Conservation (phyloP, 148 eudicot species). For the Chenopodium berlandieri region DNA sequence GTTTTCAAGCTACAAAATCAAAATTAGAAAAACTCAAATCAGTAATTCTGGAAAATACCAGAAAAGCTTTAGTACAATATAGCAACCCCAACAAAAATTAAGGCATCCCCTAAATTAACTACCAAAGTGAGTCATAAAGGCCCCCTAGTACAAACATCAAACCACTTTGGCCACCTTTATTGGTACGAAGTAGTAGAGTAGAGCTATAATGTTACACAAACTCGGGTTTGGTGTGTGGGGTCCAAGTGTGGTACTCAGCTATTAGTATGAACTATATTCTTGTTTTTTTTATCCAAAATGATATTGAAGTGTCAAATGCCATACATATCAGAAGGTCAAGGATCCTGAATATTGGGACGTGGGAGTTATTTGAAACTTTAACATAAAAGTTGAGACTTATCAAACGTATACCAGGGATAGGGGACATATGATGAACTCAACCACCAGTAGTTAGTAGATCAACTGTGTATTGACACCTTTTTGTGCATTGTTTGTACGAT, state of each 20-base stretch:
- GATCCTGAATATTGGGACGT: not conserved
- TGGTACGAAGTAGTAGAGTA: not conserved
- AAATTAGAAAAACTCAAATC: not conserved
- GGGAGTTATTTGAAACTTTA: not conserved
- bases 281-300: too few relatives aligned
- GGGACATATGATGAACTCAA: not conserved
- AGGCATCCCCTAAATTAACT: not conserved
- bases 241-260: not conserved
- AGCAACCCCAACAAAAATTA: too few relatives aligned
- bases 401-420: not conserved
- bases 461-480: not conserved
- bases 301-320: too few relatives aligned
- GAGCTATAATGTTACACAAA: not conserved
- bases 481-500: constrained; percentile 6
- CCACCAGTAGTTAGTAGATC: not conserved
- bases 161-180: not conserved
- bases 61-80: not conserved
- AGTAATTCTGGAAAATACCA: not conserved
- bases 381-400: not conserved
- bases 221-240: not conserved
- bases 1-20: not conserved
- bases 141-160: not conserved
- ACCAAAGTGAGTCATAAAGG: not conserved
- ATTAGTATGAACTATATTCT: not conserved
- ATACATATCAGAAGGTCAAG: not conserved